Evolutionary conservation across 495 filamentous ascomycete species (phyloP).

Genomic region (Lasiosphaeria miniovina): DNA sequence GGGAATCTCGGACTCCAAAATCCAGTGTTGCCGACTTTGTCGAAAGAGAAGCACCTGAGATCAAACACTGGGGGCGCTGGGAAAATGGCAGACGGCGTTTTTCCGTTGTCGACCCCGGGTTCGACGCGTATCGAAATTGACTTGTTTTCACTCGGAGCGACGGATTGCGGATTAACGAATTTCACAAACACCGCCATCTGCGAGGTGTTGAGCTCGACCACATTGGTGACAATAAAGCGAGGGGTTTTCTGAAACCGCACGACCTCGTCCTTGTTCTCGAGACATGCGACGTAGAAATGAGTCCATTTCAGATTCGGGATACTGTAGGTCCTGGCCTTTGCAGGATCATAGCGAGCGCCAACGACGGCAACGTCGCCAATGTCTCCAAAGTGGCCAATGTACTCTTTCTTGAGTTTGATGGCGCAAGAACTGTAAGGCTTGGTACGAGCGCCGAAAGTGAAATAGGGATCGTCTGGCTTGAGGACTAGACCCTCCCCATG

Average conservation of each 20-base stretch:
- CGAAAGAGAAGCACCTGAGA: slow-evolving; percentile 47
- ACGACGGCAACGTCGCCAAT: slow-evolving; percentile 77
- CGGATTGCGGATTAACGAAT: slow-evolving; percentile 33
- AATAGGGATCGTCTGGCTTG: slow-evolving; percentile 80
- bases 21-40: slow-evolving; percentile 39
- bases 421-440: slow-evolving; percentile 47
- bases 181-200: slow-evolving; percentile 34
- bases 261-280: slow-evolving; percentile 68
- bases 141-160: slow-evolving; percentile 29
- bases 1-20: slow-evolving; percentile 49
- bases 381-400: slow-evolving; percentile 76
- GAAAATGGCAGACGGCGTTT: slow-evolving; percentile 38
- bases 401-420: slow-evolving; percentile 90
- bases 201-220: slow-evolving; percentile 40
- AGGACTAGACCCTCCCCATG: slow-evolving; percentile 74
- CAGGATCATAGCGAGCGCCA: slow-evolving; percentile 64
- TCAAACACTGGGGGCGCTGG: slow-evolving; percentile 42
- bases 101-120: slow-evolving; percentile 33
- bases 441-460: slow-evolving; percentile 47
- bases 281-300: slow-evolving; percentile 73
- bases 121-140: slow-evolving; percentile 30
- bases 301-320: slow-evolving; percentile 63
- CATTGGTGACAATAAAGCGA: slow-evolving; percentile 59
- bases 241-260: slow-evolving; percentile 51
- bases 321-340: slow-evolving; percentile 50